Conservation (phyloP, 2,329 filamentous ascomycete genomes). For the Fusarium decemcellulare region DNA sequence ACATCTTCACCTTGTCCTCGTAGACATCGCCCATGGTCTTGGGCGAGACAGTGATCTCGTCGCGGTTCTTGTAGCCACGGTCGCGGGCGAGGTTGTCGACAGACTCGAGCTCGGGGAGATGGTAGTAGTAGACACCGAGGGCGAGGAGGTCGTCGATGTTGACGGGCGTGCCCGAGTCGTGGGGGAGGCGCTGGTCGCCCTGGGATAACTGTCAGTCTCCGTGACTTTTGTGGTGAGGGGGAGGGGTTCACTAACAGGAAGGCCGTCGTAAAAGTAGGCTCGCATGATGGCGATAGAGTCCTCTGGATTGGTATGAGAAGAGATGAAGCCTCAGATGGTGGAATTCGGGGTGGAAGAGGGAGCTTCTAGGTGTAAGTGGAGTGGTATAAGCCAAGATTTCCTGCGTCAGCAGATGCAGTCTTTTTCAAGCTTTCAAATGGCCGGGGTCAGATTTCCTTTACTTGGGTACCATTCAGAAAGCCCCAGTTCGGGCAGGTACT, state of each 20-base stretch:
- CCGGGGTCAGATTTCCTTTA: conserved; percentile 16
- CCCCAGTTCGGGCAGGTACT: conserved; percentile 16
- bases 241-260: conserved; percentile 59
- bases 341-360: neutral
- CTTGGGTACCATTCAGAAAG: conserved; percentile 30
- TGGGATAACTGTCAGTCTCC: conserved; percentile 54
- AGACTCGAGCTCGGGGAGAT: conserved; percentile 72
- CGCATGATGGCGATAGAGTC: conserved; percentile 59
- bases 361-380: neutral
- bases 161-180: conserved; percentile 85
- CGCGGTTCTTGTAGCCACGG: conserved; percentile 93
- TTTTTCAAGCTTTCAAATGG: conserved; percentile 28
- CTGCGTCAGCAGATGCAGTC: conserved; percentile 19
- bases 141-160: conserved; percentile 74
- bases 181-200: conserved; percentile 94
- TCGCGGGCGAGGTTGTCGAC: conserved; percentile 82
- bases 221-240: neutral
- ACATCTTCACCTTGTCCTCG: conserved; percentile 92
- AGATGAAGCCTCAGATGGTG: neutral
- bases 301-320: neutral
- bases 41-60: conserved; percentile 92
- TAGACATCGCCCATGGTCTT: conserved; percentile 88
- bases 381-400: conserved; percentile 4
- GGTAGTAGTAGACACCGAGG: conserved; percentile 86
- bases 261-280: conserved; percentile 71